Base-by-base conservation (phyloP, 148 eudicot genomes). In the Rhododendron vialii region DNA sequence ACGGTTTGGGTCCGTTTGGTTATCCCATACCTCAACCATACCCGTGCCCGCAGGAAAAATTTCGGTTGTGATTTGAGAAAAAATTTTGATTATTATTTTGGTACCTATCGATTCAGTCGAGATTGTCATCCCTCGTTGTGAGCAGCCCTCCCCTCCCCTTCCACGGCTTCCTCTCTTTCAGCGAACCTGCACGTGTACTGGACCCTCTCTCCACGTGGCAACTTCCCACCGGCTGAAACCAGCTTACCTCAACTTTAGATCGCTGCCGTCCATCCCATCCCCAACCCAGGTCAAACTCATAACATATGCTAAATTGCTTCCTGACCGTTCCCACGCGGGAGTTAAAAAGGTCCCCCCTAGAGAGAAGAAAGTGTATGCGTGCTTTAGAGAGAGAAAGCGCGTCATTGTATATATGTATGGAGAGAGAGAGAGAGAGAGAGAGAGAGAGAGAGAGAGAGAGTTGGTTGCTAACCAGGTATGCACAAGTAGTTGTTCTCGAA, bases 181-280 rank as follows among this genome's bases (percentile, higher is more conserved):
- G 83, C 84, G 85, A 89, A 89, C 47, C 81, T 71, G 87, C 88
- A 90, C 89, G 91, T 91, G 91, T 86, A 86, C 38, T 65, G 47
- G 53, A 81, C 82, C 59, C 88, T 35, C 5, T 28, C 5, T 71
- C 84, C 88, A 92, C 92, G 91, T 81, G 93, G 65, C 61, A 3
- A 0, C 0, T 35, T 74, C 9, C 63, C 41, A 92, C 24, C 61
- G 89, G 89, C 30, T 50, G 4, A 80, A n/a, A 57, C 57, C 5
- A 1, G 17, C 59, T 22, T 55, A 15, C 75, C 47, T 20, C 24
- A 84, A 59, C 84, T 67, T 86, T n/a, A 33, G n/a, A 90, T 90
- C 93, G 9, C 57, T 57, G 73, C 91, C 92, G 93, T 92, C 83
- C 83, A 38, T 74, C 4, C 33, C 4, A 41, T 15, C 69, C 38